Percentiles rank a stretch among this genome's conserved stretches.
These are phyloP conservation scores for Fraxinus albicans DNA, from an alignment of 305 asterid species.

Conservation along the genomic window DNA sequence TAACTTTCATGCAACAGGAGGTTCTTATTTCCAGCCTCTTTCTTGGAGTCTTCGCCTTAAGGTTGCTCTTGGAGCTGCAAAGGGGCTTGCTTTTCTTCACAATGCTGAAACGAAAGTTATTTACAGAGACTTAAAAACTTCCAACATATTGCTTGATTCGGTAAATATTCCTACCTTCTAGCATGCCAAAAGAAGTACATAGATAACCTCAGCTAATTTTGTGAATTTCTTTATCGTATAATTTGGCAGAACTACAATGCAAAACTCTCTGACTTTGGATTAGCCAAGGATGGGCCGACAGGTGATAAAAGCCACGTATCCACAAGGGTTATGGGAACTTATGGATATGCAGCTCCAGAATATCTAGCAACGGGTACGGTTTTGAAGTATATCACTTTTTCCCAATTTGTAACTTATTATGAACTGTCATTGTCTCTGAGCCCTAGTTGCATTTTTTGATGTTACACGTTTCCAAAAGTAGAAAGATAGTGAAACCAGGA, in stretches of 20 bases:
- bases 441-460: not conserved
- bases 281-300: conserved; percentile 20
- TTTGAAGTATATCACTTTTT: not conserved
- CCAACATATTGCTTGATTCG: conserved; percentile 17
- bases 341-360: conserved; percentile 21
- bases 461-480: not conserved
- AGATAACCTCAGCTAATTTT: not conserved
- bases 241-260: conserved; percentile 17
- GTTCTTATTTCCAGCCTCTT: conserved; percentile 16
- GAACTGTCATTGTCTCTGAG: not conserved
- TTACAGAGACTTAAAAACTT: conserved; percentile 16
- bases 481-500: not conserved
- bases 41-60: conserved; percentile 17
- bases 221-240: not conserved
- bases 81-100: conserved; percentile 21
- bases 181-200: not conserved
- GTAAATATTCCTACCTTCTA: not conserved
- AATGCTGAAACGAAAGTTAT: conserved; percentile 15
- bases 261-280: conserved; percentile 18
- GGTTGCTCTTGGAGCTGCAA: conserved; percentile 19
- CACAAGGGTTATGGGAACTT: conserved; percentile 14
- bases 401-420: not conserved
- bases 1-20: not conserved
- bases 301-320: conserved; percentile 11
- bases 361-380: conserved; percentile 15